Evolutionary conservation across 2,329 filamentous ascomycete species (phyloP), one percentile per base, ranked within the genome.

Genomic region (Aureobasidium sp.): DNA sequence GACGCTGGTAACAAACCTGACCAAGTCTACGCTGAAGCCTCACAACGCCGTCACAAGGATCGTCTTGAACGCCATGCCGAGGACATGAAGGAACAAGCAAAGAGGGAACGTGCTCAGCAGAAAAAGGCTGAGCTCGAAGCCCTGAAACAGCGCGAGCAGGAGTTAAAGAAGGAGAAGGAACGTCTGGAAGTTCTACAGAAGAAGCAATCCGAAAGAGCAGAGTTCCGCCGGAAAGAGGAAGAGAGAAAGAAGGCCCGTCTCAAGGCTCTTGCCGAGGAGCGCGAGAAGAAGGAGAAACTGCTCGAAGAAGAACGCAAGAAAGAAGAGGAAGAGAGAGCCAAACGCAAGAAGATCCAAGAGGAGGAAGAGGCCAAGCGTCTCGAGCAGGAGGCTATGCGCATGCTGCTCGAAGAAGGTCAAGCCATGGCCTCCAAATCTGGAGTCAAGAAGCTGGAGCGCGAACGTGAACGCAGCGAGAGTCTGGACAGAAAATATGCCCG

Each of bases 21-120:
- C 66, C 83, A 86, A 61, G 85, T 88, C 53, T 93, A 91, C 71
- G 85, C 83, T 1, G 81, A 81, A 50, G 88, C 90, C 63, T 86
- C 86, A 2, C 81, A 83, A 10, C 78, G 76, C 7, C 83, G 85
- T 54, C 78, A 82, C 37, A 78, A 80, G 9, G 82, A 85, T 60
- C 82, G 88, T 11, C 84, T 86, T 64, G 80, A 80, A 37, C 77
- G 85, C 10, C 80, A 85, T 60, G 82, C 85, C 50, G 83, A 86
- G 66, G 75, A 86, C 21, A 78, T 81, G 58, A 79, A 78, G 48
- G 81, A 84, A 65, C 82, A 87, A 65, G 78, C 79, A 25, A 82
- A 83, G 60, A 76, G 75, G 63, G 82, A 85, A 59, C 82, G 84
- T 37, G 81, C 86, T 68, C 83, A 86, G 71, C 85, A 83, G 73